These are phyloP conservation scores for Coemansia sp. DNA, from an alignment of 192 early-diverging fungal genomes.

Conservation along the genomic window DNA sequence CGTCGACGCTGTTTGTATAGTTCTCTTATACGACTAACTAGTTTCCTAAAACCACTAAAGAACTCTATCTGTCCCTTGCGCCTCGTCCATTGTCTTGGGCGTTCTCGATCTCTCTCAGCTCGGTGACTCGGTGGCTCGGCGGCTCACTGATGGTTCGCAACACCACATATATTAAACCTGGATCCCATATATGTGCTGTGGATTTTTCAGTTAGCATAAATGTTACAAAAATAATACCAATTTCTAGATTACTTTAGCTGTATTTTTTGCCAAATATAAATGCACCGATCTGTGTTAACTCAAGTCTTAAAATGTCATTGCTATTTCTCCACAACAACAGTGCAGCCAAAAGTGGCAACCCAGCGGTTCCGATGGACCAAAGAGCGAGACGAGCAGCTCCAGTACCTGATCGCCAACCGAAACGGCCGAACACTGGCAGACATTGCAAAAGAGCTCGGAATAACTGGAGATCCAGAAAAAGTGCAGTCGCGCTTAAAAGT, in stretches of 20 bases:
- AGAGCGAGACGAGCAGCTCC: constrained; percentile 28
- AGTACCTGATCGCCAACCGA: constrained; percentile 14
- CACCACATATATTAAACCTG: too few relatives aligned
- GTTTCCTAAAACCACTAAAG: too few relatives aligned
- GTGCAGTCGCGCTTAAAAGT: constrained; percentile 30
- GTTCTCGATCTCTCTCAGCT: too few relatives aligned
- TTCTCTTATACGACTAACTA: too few relatives aligned
- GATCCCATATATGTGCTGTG: too few relatives aligned
- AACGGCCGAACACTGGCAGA: constrained; percentile 16
- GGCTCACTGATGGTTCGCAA: too few relatives aligned
- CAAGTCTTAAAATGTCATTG: background rate
- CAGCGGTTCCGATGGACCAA: constrained; percentile 32
- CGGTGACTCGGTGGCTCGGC: too few relatives aligned
- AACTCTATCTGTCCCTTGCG: too few relatives aligned
- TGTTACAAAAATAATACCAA: background rate
- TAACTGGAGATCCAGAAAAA: constrained; percentile 24
- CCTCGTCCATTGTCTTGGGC: too few relatives aligned
- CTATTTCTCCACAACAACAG: background rate
- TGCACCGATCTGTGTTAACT: background rate
- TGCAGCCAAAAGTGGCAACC: background rate
- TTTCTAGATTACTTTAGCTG: background rate
- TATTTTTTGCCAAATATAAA: background rate
- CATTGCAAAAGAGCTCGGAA: constrained; percentile 33
- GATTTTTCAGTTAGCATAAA: too few relatives aligned
- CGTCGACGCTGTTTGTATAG: too few relatives aligned